Evolutionary conservation across 352 stramenopile species (phyloP).

Genomic region (Globisporangium rhizosaccharum): DNA sequence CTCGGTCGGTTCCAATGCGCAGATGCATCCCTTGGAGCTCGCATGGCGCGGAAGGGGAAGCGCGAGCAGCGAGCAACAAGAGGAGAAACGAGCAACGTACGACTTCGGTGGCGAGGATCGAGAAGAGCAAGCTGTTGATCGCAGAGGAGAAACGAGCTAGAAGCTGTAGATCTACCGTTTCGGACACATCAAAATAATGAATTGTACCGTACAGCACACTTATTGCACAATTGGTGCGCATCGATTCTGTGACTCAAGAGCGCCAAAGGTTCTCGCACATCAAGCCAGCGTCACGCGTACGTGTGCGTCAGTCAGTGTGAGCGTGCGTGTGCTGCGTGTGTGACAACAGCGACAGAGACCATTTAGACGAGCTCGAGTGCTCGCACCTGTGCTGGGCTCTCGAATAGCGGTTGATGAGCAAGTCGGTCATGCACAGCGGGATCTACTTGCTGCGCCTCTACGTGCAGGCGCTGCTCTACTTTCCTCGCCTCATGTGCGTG

Average conservation of each 20-base stretch:
- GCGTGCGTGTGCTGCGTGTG: too few relatives aligned
- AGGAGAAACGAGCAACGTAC: neutral
- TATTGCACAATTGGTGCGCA: too few relatives aligned
- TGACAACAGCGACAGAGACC: too few relatives aligned
- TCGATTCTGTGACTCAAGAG: too few relatives aligned
- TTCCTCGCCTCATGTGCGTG: conserved; percentile 62
- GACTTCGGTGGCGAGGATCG: conserved; percentile 2
- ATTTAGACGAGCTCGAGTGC: too few relatives aligned
- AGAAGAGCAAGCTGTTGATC: conserved; percentile 12
- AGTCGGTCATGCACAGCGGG: conserved; percentile 21
- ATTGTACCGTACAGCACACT: too few relatives aligned
- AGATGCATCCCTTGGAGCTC: too few relatives aligned
- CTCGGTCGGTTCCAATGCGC: too few relatives aligned
- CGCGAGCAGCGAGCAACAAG: neutral
- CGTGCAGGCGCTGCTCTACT: conserved; percentile 52
- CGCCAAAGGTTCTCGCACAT: too few relatives aligned
- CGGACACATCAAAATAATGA: neutral
- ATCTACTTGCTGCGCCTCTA: conserved; percentile 60
- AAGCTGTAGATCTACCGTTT: neutral
- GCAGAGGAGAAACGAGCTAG: neutral
- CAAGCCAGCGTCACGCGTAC: too few relatives aligned
- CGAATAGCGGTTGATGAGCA: conserved; percentile 11
- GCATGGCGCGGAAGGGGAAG: too few relatives aligned
- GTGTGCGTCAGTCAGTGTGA: too few relatives aligned
- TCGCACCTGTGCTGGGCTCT: neutral